Percentiles rank a stretch among this genome's conserved stretches.
Evolutionary conservation across 225 moss, liverwort and hornwort genomes (phyloP).

Genomic region (Anthoceros angustus): DNA sequence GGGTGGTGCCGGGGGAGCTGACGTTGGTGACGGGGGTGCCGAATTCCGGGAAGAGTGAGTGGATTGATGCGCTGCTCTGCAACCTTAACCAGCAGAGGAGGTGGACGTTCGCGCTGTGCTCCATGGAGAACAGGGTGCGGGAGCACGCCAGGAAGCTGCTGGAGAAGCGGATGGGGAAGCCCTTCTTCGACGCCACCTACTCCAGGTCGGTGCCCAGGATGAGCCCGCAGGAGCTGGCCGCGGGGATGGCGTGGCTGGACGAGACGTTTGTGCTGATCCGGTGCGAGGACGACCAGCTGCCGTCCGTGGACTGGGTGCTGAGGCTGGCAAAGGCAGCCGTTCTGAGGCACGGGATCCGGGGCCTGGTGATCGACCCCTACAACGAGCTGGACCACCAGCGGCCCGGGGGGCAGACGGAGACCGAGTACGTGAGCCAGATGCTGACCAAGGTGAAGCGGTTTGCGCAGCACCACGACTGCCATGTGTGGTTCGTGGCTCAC

Average conservation of each 20-base stretch:
- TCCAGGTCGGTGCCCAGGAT: conserved; percentile 59
- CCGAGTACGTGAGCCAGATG: conserved; percentile 99
- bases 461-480: conserved; percentile 97
- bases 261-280: conserved; percentile 73
- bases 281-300: conserved; percentile 91
- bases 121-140: conserved; percentile 99
- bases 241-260: conserved; percentile 70
- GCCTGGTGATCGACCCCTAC: conserved; percentile 93
- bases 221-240: conserved; percentile 57
- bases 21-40: conserved; percentile 93
- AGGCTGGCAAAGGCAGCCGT: conserved; percentile 96
- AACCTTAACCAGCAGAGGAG: conserved; percentile 58
- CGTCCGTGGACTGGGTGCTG: conserved; percentile 93
- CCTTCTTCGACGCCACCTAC: conserved; percentile 95
- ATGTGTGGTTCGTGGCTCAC: conserved; percentile 99
- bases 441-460: conserved; percentile 89
- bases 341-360: conserved; percentile 92
- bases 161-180: conserved; percentile 65
- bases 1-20: conserved; percentile 95
- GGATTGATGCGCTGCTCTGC: conserved; percentile 97
- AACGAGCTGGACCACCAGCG: conserved; percentile 99
- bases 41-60: conserved; percentile 98
- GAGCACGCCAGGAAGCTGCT: conserved; percentile 91
- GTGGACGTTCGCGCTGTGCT: conserved; percentile 93
- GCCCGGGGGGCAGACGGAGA: conserved; percentile 87